Evolutionary conservation across 768 basidiomycete species (phyloP), one percentile per base, ranked within the genome.

Genomic region (Boletus sp.): DNA sequence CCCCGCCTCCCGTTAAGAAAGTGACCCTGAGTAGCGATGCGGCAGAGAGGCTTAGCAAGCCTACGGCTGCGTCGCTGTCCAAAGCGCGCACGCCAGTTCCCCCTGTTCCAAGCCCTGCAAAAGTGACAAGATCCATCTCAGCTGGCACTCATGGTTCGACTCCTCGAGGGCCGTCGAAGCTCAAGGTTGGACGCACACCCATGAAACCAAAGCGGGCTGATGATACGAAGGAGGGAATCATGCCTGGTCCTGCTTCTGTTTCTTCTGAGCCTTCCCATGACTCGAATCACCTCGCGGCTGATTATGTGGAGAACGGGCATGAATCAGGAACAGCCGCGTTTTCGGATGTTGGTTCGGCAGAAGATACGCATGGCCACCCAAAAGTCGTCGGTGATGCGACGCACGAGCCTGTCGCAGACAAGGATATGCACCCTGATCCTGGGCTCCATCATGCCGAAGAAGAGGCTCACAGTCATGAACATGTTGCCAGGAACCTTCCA

Each of bases 11-110:
- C 1, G 69, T 71, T 19, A 83, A 79, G 73, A 86, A 85, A 68
- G 64, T 71, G n/a, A 77, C 80, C 1, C 60, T 83, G 42, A 80
- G 79, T 53, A 76, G 76, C 54, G 79, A 73, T 45, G 77, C 77
- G 0, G 75, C 84, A 11, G 86, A 88, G 54, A 79, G 90, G 47
- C 74, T 91, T 40, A 88, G 82, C 70, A 89, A 89, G 69, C 90
- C 89, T n/a, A 91, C 90, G 1, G 88, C 88, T 10, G 85, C 89
- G 27, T 88, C 87, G 2, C 65, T 87, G 54, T 83, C 83, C 23
- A 85, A 82, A 65, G 81, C 80, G 21, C 79, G 84, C 17, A 57
- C 74, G n/a, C 57, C 68, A 4, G 62, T 44, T 8, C 46, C 62
- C 25, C 14, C 57, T 32, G 47, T 27, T 38, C 43, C 56, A 13